Base-by-base conservation (phyloP, 345 rosid genomes). In the Barbarea vulgaris region DNA sequence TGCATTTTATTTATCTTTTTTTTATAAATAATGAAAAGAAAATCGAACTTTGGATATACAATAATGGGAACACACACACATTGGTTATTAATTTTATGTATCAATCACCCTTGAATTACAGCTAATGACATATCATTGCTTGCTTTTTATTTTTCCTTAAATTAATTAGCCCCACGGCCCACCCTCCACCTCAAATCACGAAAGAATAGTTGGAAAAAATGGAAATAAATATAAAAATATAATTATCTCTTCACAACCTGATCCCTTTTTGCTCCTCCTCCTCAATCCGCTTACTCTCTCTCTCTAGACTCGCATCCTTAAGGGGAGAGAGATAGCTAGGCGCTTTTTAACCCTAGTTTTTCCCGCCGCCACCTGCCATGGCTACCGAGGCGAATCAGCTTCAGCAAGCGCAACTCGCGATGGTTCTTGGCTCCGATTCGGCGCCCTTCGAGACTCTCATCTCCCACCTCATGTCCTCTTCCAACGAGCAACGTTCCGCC, bases 401-500 rank as follows among this genome's bases (percentile, higher is more conserved):
- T 67, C 97, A 93, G 71, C 96, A 94, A 72, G 83, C 90, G 5
- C 97, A 90, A 63, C 91, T 96, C 58, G 97, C 93, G 22, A 84
- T 82, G 80, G 70, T 88, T 57, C 87, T 96, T 36, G 99, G 97
- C 24, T 82, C 89, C 59, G 99, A 96, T 76, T 77, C 89, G 0
- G 87, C 87, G 28, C 90, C 96, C 3, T 96, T 96, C 70, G 99
- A 93, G 78, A 83, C 87, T 47, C 84, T 96, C 17, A 88, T 96
- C 81, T 84, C 94, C 6, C 88, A 88, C 70, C 94, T 96, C 69
- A 89, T 93, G 99, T 88, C 99, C 4, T 84, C 98, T 33, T 83
- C 97, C 61, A 93, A 93, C 91, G 98, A 96, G 50, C 96, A 85
- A 34, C 96, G 99, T 8, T 91, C 98, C 9, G 74, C 87, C 70